Base-by-base conservation (phyloP, 2,329 filamentous ascomycete species). In the Microthyrium microscopicum region DNA sequence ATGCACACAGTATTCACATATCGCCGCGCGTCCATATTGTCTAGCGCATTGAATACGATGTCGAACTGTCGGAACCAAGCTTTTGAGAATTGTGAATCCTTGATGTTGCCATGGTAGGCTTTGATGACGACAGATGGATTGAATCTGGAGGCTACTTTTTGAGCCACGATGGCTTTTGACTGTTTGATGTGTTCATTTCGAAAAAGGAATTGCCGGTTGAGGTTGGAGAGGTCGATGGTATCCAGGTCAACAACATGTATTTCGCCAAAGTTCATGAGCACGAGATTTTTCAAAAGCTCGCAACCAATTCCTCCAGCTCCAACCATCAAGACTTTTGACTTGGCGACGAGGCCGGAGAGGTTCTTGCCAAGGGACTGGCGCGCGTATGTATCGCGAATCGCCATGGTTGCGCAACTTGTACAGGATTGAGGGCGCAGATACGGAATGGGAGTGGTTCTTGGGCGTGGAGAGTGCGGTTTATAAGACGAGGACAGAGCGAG, bases 1-100 rank as follows among this genome's bases (percentile, higher is more conserved):
- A 98, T 58, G 47, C 89, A 95, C 89, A 98, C 95, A 53, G 77
- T 80, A 54, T 98, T 98, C 42, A 95, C 89, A 62, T 95, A 85
- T 33, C 87, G 73, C 43, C 89, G 68, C 16, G 89, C 89, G 37
- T 94, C 85, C 19, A 98, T 64, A 45, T 98, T 98, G 56, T 98
- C 89, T 25, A 98, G 67, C 33, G 89, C 89, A 56, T 98, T 98
- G 65, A 98, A 95, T 6, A 94, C 85, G 18, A 95, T 60, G 31
- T 67, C 66, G 52, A 95, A 98, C 5, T 63, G 57, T 44, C 71
- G 66, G 51, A 94, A 98, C 81, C 87, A 98, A 31, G 77, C 70
- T 35, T 93, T 70, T 45, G 78, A 79, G 60, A 95, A 98, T 41
- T 78, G 66, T 5, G 66, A 48, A 41, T 95, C 85, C 56, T 93